Evolutionary conservation across 2,329 filamentous ascomycete species (phyloP), one percentile per base, ranked within the genome.

Genomic region (Neonectria faginata): DNA sequence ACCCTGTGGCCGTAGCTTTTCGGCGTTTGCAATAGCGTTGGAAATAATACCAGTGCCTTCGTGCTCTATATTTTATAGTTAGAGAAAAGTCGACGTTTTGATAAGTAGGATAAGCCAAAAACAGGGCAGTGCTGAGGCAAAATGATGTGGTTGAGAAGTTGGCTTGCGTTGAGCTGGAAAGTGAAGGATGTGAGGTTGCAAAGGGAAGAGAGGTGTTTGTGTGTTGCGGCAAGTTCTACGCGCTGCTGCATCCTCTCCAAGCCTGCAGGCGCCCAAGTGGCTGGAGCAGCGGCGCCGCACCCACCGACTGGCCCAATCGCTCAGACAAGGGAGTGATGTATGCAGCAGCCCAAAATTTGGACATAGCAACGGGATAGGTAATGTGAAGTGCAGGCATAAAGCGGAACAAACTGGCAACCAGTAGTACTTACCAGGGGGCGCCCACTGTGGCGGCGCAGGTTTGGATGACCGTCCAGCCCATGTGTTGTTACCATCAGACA

Each of bases 11-110:
- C 87, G 85, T 68, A 89, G 82, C 72, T 90, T 92, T 65, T 91
- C 93, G 29, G 94, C 93, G 76, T 93, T 97, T 65, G 94, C 94
- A 74, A 97, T 97, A 51, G 95, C 94, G 71, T 88, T 91, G 27
- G 94, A 97, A 68, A 97, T 97, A 76, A 97, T 97, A 60, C 94
- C 94, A 11, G 81, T 78, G 59, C 81, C 81, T 80, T 91, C 88
- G 70, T 70, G 77, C 78, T 70, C 75, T 74, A 50, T 18, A 16
- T n/a, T 20, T 8, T 47, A 42, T 16, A 31, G 52, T 72, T 57
- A 74, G 69, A 62, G 41, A 59, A 41, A 50, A 10, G 25, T 22
- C 27, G 33, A 11, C n/a, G 47, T 27, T 45, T 48, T 12, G 56
- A 64, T 27, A 53, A 18, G n/a, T 33, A 7, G 16, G 51, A 45